Evolutionary conservation across 2,329 filamentous ascomycete genomes (phyloP).

Genomic region (Stenocarpella maydis): DNA sequence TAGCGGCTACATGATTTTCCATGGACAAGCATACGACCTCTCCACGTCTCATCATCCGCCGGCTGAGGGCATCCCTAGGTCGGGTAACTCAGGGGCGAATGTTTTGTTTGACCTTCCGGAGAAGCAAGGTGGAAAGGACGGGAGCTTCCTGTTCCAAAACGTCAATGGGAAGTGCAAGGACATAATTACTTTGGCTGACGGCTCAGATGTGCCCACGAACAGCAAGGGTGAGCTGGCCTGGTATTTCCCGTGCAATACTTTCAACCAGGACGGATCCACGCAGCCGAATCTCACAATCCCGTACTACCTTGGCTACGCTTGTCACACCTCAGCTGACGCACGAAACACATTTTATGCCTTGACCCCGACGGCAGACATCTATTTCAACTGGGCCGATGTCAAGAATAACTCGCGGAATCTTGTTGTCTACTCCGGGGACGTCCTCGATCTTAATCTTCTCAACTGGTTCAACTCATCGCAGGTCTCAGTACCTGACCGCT

Average conservation of each 20-base stretch:
- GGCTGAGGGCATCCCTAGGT: constrained; percentile 75
- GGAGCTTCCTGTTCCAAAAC: constrained; percentile 97
- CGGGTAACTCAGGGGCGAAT: constrained; percentile 68
- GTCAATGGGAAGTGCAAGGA: constrained; percentile 97
- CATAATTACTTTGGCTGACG: constrained; percentile 75
- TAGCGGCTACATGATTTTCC: constrained; percentile 91
- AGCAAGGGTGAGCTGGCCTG: constrained; percentile 79
- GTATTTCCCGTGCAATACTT: constrained; percentile 94
- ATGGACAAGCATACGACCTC: constrained; percentile 89
- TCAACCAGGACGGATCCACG: constrained; percentile 92
- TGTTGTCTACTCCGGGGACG: constrained; percentile 92
- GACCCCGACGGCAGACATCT: constrained; percentile 80
- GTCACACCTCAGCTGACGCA: constrained; percentile 78
- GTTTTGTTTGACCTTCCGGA: constrained; percentile 86
- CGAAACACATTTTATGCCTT: constrained; percentile 82
- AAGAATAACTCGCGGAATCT: constrained; percentile 89
- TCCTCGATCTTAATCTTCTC: constrained; percentile 88
- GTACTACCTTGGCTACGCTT: constrained; percentile 86
- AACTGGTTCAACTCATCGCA: constrained; percentile 88
- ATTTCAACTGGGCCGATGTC: constrained; percentile 95
- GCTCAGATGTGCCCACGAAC: constrained; percentile 83
- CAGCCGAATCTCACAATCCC: constrained; percentile 76
- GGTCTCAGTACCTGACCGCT: constrained; percentile 77
- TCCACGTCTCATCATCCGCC: constrained; percentile 78
- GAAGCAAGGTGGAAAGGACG: constrained; percentile 87